Conservation (phyloP, 768 basidiomycete species). For the Plicaturopsis crispa region DNA sequence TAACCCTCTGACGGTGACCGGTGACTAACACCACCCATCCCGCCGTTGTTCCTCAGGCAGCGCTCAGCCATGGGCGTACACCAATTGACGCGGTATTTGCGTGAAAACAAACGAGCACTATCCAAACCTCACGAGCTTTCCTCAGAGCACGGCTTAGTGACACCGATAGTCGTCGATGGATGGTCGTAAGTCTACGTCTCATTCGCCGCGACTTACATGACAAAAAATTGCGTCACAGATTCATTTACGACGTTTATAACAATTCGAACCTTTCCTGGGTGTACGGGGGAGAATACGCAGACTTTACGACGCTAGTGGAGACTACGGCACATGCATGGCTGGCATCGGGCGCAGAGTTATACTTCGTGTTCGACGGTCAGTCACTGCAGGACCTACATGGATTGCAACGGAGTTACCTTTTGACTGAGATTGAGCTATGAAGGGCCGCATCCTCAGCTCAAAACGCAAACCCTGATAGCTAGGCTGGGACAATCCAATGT, state of each 20-base stretch:
- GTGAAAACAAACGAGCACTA: conserved; percentile 33
- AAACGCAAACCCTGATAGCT: conserved; percentile 59
- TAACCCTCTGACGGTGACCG: too few species aligned
- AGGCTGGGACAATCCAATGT: conserved; percentile 53
- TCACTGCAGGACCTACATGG: conserved; percentile 4
- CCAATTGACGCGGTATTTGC: conserved; percentile 44
- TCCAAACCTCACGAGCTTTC: conserved; percentile 28
- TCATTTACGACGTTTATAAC: conserved; percentile 64
- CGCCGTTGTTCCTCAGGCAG: too few species aligned
- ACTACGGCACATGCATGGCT: conserved; percentile 62
- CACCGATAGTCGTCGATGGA: conserved; percentile 68
- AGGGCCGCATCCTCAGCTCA: conserved; percentile 69
- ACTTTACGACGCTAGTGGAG: conserved; percentile 41
- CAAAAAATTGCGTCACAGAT: conserved; percentile 32
- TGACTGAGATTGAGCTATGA: conserved; percentile 6
- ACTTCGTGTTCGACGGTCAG: conserved; percentile 83
- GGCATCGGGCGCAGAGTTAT: conserved; percentile 50
- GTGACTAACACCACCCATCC: too few species aligned
- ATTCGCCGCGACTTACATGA: conserved; percentile 6
- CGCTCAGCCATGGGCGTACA: conserved; percentile 36
- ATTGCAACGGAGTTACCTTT: neutral
- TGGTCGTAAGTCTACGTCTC: conserved; percentile 66
- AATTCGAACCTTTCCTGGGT: conserved; percentile 70
- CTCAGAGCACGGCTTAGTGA: conserved; percentile 11
- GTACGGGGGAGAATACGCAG: conserved; percentile 74